Base-by-base conservation (phyloP, 495 filamentous ascomycete genomes). In the Aspergillus funiculosus region DNA sequence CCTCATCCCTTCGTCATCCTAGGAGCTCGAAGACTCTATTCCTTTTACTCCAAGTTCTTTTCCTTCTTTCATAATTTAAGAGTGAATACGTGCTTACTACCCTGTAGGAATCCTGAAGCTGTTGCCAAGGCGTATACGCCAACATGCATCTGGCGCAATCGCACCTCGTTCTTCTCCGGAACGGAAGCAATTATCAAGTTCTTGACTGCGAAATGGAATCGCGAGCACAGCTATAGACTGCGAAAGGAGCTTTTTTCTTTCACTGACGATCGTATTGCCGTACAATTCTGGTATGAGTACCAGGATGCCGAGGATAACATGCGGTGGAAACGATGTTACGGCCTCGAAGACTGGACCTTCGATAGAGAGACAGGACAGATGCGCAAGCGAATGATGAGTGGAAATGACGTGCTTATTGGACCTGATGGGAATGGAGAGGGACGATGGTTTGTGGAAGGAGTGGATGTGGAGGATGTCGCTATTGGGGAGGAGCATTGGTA, bases 231-330 rank as follows among this genome's bases (percentile, higher is more conserved):
- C 22, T 94, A 94, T 54, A 71, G 78, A 1, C 76, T 95, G 28
- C 79, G 89, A 41, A 95, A 95, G 64, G 89, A 96, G 58, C 73
- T 96, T 6, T 95, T 95, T 66, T 75, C 86, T 8, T 79, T 62
- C 34, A 44, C 43, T 10, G 68, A 67, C 31, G 55, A 70, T 41
- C 63, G 59, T 11, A 94, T 91, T 54, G 87, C 86, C 1, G 87
- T 92, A 29, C 85, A 94, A 64, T 94, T 94, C 62, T 94, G 88
- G 88, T 94, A 94, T 50, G 89, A 95, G 62, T 94, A 79, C 65
- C 76, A 80, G 42, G 87, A 94, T 56, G 64, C 61, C 5, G 48
- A 74, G 1, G 83, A 87, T 48, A 63, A 56, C 5, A 70, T 78
- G 56, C 82, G 86, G 55, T 96, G 88, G 89, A 94, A 86, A 76